Conservation (phyloP, 1,284 basidiomycete genomes). For the Meira nashicola region DNA sequence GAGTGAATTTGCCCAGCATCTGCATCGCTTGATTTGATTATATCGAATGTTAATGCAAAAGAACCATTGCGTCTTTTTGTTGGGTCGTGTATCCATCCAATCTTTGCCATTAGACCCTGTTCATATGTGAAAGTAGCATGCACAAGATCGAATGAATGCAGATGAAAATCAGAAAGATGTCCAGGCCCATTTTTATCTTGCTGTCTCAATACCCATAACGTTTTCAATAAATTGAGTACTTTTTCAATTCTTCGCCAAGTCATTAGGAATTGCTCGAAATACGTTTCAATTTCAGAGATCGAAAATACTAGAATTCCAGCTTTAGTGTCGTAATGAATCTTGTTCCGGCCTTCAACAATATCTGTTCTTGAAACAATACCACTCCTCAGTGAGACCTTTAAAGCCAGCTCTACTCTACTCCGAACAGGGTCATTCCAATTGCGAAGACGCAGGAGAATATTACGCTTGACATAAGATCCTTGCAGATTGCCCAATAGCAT, state of each 20-base stretch:
- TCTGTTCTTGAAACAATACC: slow-evolving; percentile 57
- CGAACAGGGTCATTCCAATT: slow-evolving; percentile 82
- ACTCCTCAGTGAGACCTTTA: slow-evolving; percentile 5
- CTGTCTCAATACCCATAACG: neutral
- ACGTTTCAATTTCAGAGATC: slow-evolving; percentile 76
- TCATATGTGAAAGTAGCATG: slow-evolving; percentile 1
- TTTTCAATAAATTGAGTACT: slow-evolving; percentile 74
- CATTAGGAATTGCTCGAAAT: slow-evolving; percentile 78
- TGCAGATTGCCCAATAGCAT: slow-evolving; percentile 75
- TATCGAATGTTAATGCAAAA: neutral
- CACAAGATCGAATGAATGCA: slow-evolving; percentile 4
- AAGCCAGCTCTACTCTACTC: slow-evolving; percentile 56
- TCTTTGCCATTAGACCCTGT: neutral
- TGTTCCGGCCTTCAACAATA: slow-evolving; percentile 59
- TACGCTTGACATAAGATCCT: slow-evolving; percentile 76
- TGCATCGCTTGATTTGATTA: too few species aligned
- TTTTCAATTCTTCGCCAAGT: slow-evolving; percentile 87
- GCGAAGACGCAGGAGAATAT: slow-evolving; percentile 77
- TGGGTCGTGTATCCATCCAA: neutral
- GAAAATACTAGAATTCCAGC: slow-evolving; percentile 79
- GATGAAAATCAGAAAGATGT: neutral
- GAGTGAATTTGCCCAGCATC: neutral
- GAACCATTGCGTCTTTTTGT: neutral
- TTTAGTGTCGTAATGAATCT: slow-evolving; percentile 71
- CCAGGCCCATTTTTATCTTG: neutral